Evolutionary conservation across 2,329 filamentous ascomycete species (phyloP), one percentile per base, ranked within the genome.

Genomic region (Epichloe brachyelytri): DNA sequence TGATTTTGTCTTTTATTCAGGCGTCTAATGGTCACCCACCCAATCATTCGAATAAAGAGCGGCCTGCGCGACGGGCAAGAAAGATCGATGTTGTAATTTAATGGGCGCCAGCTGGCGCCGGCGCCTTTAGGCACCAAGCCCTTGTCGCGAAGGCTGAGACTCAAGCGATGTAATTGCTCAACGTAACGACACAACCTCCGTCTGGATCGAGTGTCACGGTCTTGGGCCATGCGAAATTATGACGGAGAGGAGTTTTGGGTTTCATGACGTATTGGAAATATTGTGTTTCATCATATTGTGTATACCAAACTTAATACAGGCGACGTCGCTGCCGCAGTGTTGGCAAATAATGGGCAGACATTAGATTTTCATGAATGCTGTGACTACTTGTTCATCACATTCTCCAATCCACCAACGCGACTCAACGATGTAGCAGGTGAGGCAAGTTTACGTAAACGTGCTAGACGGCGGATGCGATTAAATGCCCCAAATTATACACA

Each of bases 231-330:
- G n/a, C 15, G 26, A 10, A 15, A 8, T n/a, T 46, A 20, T 15
- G 15, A 3, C 17, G 19, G 17, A 26, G 48, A 45, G 51, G 20
- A 49, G 46, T 48, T 43, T 51, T 20, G 22, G 11, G 8, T 30
- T 30, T 48, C 41, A 54, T 40, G 47, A 56, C 49, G 46, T 40
- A 43, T 46, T 51, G 50, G 44, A 49, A 48, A 55, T 56, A 50
- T 53, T 52, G 48, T 50, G 43, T 17, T 20, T 46, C 55, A 58
- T 59, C 50, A 50, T 53, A 51, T 56, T 53, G 54, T 57, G 53
- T 58, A 55, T 53, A 54, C 56, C 46, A 54, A 44, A 43, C 37
- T 51, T 47, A 50, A 47, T 50, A 41, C 20, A 33, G 43, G 22
- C 51, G 19, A 20, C 12, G n/a, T 12, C 15, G 47, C 43, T n/a